Conservation (phyloP, 306 rosid species). For the Geum urbanum region DNA sequence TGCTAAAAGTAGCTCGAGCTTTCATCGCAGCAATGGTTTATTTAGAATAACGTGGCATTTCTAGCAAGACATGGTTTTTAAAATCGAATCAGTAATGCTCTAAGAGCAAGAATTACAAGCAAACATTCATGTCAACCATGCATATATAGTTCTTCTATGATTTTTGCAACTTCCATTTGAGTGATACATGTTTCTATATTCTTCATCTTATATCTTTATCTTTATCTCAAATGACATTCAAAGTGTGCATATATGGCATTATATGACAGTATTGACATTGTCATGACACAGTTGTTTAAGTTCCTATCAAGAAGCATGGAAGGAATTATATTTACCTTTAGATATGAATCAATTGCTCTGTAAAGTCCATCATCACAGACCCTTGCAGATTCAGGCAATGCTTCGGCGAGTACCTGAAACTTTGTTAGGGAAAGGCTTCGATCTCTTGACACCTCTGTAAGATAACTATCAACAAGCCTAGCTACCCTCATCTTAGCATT, state of each 20-base stretch:
- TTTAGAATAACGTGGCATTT: not conserved
- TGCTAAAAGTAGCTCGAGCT: not conserved
- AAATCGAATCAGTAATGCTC: not conserved
- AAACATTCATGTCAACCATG: not conserved
- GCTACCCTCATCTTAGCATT: constrained; percentile 93
- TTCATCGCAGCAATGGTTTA: not conserved
- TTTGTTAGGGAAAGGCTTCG: constrained; percentile 87
- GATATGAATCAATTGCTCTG: constrained; percentile 93
- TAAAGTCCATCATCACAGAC: constrained; percentile 97
- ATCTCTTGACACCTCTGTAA: constrained; percentile 91
- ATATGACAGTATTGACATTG: not conserved
- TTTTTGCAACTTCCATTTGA: not conserved
- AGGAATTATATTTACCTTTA: constrained; percentile 58
- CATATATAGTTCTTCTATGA: not conserved
- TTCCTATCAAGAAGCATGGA: constrained; percentile 10
- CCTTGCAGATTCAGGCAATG: constrained; percentile 97
- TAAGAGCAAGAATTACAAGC: not conserved
- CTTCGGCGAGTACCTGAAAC: constrained; percentile 97
- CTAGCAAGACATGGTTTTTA: not conserved
- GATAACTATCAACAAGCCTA: constrained; percentile 95
- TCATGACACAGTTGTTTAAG: not conserved
- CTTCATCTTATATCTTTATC: not conserved
- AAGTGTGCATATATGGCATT: not conserved
- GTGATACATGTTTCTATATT: not conserved
- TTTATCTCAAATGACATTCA: not conserved